Evolutionary conservation across 306 rosid species (phyloP).

Genomic region (Cicer chorassanicum): DNA sequence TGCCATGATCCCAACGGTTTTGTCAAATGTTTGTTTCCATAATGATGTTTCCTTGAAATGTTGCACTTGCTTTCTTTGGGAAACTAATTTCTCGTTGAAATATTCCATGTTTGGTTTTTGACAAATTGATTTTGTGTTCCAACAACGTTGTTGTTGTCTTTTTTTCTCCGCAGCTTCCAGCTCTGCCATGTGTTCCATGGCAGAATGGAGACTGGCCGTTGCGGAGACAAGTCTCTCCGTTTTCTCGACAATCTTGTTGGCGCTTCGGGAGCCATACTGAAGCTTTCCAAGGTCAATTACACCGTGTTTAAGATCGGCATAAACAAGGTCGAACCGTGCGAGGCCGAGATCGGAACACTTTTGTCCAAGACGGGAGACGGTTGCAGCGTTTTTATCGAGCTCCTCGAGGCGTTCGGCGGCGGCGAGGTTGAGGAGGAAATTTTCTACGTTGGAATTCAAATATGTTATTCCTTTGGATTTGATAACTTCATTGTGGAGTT

Average conservation of each 20-base stretch:
- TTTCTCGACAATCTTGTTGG: conserved; percentile 39
- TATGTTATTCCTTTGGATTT: conserved; percentile 56
- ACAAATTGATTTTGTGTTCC: not conserved
- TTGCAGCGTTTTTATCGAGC: conserved; percentile 46
- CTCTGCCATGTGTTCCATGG: conserved; percentile 51
- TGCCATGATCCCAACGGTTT: conserved; percentile 61
- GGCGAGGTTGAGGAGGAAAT: conserved; percentile 67
- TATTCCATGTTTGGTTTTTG: conserved; percentile 40
- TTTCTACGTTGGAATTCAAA: conserved; percentile 56
- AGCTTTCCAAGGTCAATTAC: conserved; percentile 46
- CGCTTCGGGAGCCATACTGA: conserved; percentile 13
- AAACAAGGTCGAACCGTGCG: conserved; percentile 47
- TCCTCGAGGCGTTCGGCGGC: conserved; percentile 63
- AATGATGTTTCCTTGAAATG: conserved; percentile 60
- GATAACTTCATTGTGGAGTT: conserved; percentile 43
- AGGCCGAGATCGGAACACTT: conserved; percentile 56
- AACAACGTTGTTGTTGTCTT: conserved; percentile 24
- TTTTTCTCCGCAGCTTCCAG: conserved; percentile 55
- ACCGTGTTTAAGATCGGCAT: conserved; percentile 55
- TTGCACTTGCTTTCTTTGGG: conserved; percentile 56
- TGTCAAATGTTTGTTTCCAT: conserved; percentile 66
- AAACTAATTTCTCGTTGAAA: conserved; percentile 41
- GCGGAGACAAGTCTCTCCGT: conserved; percentile 52
- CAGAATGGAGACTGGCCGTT: conserved; percentile 45
- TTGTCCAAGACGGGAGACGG: conserved; percentile 52